Evolutionary conservation across 306 rosid species (phyloP).

Genomic region (Trichosanthes truncata): DNA sequence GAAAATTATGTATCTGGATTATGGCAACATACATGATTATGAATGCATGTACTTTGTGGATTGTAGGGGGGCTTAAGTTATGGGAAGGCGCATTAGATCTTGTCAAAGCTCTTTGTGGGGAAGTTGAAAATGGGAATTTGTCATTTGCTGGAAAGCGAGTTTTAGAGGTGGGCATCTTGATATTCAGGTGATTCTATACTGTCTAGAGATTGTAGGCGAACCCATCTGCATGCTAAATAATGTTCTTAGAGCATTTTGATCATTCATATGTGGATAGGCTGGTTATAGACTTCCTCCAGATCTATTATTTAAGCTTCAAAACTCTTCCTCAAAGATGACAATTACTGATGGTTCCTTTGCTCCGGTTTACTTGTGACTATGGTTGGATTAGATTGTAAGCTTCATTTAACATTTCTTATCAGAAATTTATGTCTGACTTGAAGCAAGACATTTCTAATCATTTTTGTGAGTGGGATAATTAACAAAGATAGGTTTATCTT

Average conservation of each 20-base stretch:
- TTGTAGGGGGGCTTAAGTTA: constrained; percentile 71
- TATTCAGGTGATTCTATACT: constrained; percentile 23
- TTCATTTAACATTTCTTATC: not conserved
- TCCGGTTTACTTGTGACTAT: not conserved
- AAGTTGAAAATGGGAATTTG: constrained; percentile 36
- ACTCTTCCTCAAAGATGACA: not conserved
- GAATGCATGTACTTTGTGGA: constrained; percentile 14
- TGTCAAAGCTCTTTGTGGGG: constrained; percentile 55
- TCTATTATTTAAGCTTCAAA: not conserved
- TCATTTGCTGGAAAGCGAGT: constrained; percentile 54
- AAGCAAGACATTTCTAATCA: not conserved
- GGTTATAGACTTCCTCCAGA: not conserved
- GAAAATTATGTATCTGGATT: not conserved
- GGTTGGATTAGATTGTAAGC: not conserved
- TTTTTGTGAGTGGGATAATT: too few relatives aligned
- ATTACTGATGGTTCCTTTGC: not conserved
- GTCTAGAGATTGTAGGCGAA: not conserved
- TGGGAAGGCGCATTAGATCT: constrained; percentile 94
- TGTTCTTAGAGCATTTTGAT: not conserved
- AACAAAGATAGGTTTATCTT: not conserved
- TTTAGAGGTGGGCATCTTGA: constrained; percentile 60
- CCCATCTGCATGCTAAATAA: not conserved
- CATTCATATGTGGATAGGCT: not conserved
- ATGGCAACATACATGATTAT: not conserved
- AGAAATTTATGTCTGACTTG: not conserved